Evolutionary conservation across 1,284 basidiomycete species (phyloP).

Genomic region (Fomitopsis pinicola): DNA sequence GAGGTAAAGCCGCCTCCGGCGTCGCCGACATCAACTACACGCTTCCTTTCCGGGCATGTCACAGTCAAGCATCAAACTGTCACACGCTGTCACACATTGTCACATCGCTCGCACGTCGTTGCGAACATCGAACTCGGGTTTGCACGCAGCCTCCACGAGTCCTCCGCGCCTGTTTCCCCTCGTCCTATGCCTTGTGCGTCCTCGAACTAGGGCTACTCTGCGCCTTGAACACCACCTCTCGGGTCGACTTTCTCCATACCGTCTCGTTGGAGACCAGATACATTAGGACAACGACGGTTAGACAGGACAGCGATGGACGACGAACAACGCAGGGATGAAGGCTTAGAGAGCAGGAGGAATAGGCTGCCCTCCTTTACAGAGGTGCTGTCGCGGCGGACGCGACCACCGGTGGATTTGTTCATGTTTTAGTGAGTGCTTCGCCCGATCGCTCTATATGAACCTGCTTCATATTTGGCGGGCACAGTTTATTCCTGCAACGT

Average conservation of each 20-base stretch:
- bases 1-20: not conserved
- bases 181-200: not conserved
- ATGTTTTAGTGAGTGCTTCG: conserved; percentile 89
- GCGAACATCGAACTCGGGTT: not conserved
- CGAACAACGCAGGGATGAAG: conserved; percentile 64
- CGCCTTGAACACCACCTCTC: not conserved
- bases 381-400: conserved; percentile 82
- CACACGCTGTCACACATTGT: not conserved
- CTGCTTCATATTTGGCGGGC: conserved; percentile 5
- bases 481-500: conserved; percentile 83
- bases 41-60: not conserved
- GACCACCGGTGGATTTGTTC: conserved; percentile 95
- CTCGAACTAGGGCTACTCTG: not conserved
- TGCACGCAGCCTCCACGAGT: not conserved
- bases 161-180: not conserved
- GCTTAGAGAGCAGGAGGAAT: conserved; percentile 61
- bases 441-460: not conserved
- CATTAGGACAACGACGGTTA: conserved; percentile 11
- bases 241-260: not conserved
- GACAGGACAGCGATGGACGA: conserved; percentile 37
- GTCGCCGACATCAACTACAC: not conserved
- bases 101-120: not conserved
- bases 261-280: conserved; percentile 4
- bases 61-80: not conserved
- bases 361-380: conserved; percentile 79